phyloP scores from a whole-genome alignment of 768 basidiomycete species.

The Tephrocybe rancida region DNA sequence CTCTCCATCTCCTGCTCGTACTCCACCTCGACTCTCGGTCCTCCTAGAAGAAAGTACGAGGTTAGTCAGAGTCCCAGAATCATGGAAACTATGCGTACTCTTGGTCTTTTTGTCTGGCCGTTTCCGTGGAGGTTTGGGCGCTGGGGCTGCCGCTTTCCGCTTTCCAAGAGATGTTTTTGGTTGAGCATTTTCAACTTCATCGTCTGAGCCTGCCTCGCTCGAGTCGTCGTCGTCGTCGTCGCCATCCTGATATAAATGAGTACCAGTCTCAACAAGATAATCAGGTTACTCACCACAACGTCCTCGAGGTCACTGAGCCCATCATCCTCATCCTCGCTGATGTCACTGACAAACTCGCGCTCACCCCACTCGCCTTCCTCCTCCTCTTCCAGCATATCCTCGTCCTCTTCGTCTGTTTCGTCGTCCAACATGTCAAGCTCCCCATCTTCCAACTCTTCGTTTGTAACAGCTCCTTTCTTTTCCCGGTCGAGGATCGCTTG shows the following conservation, averaged over 20 bases:
- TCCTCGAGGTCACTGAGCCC: slow-evolving; percentile 73
- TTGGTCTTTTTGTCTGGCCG: slow-evolving; percentile 63
- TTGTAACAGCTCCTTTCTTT: slow-evolving; percentile 49
- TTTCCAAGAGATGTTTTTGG: slow-evolving; percentile 61
- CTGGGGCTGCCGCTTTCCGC: slow-evolving; percentile 55
- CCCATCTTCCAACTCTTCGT: slow-evolving; percentile 50
- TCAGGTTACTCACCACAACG: slow-evolving; percentile 48
- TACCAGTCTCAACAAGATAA: background rate
- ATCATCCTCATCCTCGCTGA: slow-evolving; percentile 69
- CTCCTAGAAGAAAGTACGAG: slow-evolving; percentile 42
- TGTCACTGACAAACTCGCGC: slow-evolving; percentile 75
- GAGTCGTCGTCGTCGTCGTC: slow-evolving; percentile 20
- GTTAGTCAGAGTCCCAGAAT: background rate
- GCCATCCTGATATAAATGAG: slow-evolving; percentile 30
- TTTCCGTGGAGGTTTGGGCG: slow-evolving; percentile 48
- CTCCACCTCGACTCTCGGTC: slow-evolving; percentile 90
- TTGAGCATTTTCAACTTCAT: slow-evolving; percentile 34
- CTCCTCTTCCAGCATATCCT: slow-evolving; percentile 53
- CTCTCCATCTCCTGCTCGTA: slow-evolving; percentile 93
- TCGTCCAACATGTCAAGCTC: slow-evolving; percentile 58
- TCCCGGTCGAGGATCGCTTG: slow-evolving; percentile 87
- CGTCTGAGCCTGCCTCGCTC: slow-evolving; percentile 45
- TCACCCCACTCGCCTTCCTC: slow-evolving; percentile 59
- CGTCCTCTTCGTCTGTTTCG: slow-evolving; percentile 63
- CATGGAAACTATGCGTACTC: slow-evolving; percentile 40